A percentile compares a stretch with the other conserved stretches of the same genome.
These are phyloP conservation scores for Tetraselmis striata DNA, from an alignment of 139 green algal species.

Conservation along the genomic window DNA sequence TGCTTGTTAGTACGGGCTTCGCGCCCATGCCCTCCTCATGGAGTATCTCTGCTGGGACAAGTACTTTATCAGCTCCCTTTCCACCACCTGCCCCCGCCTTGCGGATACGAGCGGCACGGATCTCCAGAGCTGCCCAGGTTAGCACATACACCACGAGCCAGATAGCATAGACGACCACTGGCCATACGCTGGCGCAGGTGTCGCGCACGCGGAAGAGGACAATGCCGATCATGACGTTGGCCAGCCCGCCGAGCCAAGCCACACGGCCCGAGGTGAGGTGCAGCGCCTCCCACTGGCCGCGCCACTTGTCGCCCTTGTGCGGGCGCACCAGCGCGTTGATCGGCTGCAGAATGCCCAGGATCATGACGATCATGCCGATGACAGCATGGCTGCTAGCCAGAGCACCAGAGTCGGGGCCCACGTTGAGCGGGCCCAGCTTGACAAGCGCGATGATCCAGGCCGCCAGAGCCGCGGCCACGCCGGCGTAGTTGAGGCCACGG, in stretches of 20 bases:
- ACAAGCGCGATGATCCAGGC: constrained; percentile 19
- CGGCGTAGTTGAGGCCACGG: constrained; percentile 19
- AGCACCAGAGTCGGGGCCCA: not conserved
- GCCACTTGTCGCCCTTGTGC: not conserved
- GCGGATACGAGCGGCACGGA: too few species aligned
- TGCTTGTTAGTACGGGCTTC: too few species aligned
- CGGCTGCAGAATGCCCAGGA: constrained; percentile 28
- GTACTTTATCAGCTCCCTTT: too few species aligned
- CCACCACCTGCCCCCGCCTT: too few species aligned
- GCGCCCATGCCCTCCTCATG: too few species aligned
- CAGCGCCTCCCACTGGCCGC: constrained; percentile 9
- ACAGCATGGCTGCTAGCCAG: constrained; percentile 6
- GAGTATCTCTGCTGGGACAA: too few species aligned
- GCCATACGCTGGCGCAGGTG: not conserved
- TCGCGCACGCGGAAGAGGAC: not conserved
- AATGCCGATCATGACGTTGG: not conserved
- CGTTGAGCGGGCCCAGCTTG: constrained; percentile 9
- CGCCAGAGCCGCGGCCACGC: constrained; percentile 16
- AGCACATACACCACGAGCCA: not conserved
- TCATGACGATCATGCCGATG: constrained; percentile 28
- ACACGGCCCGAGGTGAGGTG: constrained; percentile 1
- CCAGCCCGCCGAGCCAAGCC: not conserved
- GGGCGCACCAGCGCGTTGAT: constrained; percentile 14
- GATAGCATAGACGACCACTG: not conserved
- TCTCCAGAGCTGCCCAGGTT: not conserved